Base-by-base conservation (phyloP, 192 early-diverging fungal species). In the Dissophora ornata region DNA sequence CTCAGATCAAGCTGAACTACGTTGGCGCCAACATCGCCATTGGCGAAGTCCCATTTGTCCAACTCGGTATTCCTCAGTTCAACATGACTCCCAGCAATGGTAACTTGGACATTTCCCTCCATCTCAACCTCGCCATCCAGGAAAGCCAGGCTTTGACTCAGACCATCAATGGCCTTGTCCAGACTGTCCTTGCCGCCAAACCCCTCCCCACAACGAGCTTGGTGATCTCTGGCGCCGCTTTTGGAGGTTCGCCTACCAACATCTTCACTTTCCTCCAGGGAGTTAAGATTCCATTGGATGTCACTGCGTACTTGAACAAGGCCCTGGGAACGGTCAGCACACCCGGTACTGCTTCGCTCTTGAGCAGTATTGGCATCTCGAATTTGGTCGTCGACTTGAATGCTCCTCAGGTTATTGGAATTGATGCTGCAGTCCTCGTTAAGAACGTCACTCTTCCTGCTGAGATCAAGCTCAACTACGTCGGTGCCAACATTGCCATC, bases 401-500 rank as follows among this genome's bases (percentile, higher is more conserved):
- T 54, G 15, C 62, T 9, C 62, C 71, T 34, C 71, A 64, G 40
- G 71, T 66, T 21, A 52, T 75, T 34, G 62, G 63, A 24, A 60
- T 75, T 3, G 71, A 75, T 36, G 71, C 71, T 54, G 28, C 48
- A 5, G 49, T 74, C 42, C 56, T 65, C 13, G 56, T 74, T 59
- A 63, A 58, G 61, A 74, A 74, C 50, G 26, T 74, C 12, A 47
- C 56, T 4, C 36, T 74, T 19, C 70, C 70, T 22, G 70, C 70
- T 30, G 25, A 74, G 56, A 65, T 74, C 44, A 59, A 74, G 38
- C 54, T 74, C 46, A 74, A 74, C 62, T 74, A 74, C 47, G 62
- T 74, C 25, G 70, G 70, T 46, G 50, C 57, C 57, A 65, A 65
- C 25, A 6, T 52, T 26, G 62, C 42, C 12, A 65, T 74, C 29